Conservation (phyloP, 2,329 filamentous ascomycete species). For the Endothia cerciana region DNA sequence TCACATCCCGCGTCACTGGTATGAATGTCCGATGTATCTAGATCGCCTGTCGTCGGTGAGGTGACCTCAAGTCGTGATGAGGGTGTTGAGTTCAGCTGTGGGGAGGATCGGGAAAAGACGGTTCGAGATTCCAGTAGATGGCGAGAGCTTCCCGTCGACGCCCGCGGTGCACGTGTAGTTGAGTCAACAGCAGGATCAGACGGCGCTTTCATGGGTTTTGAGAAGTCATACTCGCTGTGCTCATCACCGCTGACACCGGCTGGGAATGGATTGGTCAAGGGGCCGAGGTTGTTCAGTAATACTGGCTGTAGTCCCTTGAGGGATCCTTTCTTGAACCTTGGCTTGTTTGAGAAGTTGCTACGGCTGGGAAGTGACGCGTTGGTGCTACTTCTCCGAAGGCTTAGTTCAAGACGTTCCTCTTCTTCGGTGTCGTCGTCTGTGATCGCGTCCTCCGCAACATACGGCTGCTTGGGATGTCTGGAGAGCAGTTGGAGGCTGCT, state of each 20-base stretch:
- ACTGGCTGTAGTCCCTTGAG: constrained; percentile 33
- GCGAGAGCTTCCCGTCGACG: background rate
- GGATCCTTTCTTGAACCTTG: constrained; percentile 32
- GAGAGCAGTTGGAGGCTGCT: constrained; percentile 50
- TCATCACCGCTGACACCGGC: constrained; percentile 7
- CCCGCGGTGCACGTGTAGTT: background rate
- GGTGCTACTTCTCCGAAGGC: constrained; percentile 23
- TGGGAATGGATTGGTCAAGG: constrained; percentile 27
- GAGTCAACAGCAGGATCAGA: background rate
- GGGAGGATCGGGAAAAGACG: constrained; percentile 17
- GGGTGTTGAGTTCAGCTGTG: constrained; percentile 17
- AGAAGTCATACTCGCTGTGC: constrained; percentile 31
- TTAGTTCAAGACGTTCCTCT: constrained; percentile 35
- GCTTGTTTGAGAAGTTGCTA: constrained; percentile 26
- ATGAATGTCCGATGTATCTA: constrained; percentile 24
- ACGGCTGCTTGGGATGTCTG: constrained; percentile 40
- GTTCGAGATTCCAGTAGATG: constrained; percentile 15
- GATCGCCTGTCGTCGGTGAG: constrained; percentile 28
- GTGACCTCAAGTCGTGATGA: constrained; percentile 21
- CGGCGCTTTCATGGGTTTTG: constrained; percentile 28
- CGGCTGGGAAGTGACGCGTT: constrained; percentile 8
- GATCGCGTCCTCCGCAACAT: constrained; percentile 43
- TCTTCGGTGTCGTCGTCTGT: constrained; percentile 39
- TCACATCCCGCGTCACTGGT: constrained; percentile 29
- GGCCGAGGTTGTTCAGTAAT: constrained; percentile 23